Evolutionary conservation across 176 grass and related monocot genomes (phyloP), one percentile per base, ranked within the genome.

Genomic region (Urochloa ruziziensis): DNA sequence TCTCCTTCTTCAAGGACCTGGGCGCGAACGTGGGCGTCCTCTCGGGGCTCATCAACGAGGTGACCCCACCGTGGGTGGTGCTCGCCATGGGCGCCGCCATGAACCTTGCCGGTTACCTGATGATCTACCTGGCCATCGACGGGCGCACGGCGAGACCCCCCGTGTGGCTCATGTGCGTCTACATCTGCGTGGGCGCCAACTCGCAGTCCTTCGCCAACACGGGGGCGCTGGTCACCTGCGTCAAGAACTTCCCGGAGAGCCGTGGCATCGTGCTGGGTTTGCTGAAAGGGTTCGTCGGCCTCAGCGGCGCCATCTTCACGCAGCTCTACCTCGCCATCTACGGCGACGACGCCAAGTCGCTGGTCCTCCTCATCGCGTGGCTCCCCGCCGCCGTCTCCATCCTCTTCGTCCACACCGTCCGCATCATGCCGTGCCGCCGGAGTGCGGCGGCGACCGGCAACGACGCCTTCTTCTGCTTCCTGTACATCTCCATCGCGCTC

Each of bases 221-320:
- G 34, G 92, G 92, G 42, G 89, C 89, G 19, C 92, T 91, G 64
- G 92, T 91, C 65, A 94, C 92, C 63, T 89, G 83, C 75, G 92
- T 94, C 57, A 89, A 94, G 83, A 94, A 91, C 89, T 94, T 94
- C 76, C 92, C 89, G 18, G 92, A 91, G 86, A 89, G 83, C 89
- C 89, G 92, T n/a, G 92, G 92, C 63, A 53, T 91, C 70, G 92
- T 94, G 80, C 83, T 94, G 0, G 92, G 92, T 0, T 74, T 97
- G 1, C 90, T 97, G 33, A 97, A 94, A 78, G 92, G 92, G 0
- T 97, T 92, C 76, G 90, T 94, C 0, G 95, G 92, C 0, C 89
- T 97, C 65, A 94, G 92, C 72, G 95, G 95, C 29, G 95, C 95
- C 57, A 87, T 94, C 47, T 94, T 97, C 86, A 94, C 95, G 76